Base-by-base conservation (phyloP, 2,329 filamentous ascomycete species). In the Beauveria medogensis region DNA sequence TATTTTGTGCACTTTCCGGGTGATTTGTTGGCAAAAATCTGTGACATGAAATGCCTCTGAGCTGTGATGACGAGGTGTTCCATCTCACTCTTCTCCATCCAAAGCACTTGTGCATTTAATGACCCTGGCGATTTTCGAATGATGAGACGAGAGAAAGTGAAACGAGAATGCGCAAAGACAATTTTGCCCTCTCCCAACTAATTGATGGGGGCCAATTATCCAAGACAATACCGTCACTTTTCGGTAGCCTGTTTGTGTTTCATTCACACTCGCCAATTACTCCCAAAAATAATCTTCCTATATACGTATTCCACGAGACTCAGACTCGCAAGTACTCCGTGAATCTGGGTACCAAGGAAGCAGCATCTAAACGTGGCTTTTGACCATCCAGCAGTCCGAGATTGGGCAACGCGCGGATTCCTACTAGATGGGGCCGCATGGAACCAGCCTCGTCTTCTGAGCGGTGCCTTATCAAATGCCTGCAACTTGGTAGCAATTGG, bases 361-460 rank as follows among this genome's bases (percentile, higher is more conserved):
- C 30, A 30, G 28, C 26, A 52, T 52, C 46, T 53, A 20, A 59
- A 40, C 40, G 56, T 53, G 56, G 47, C 48, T 51, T 18, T 18
- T 37, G 47, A 22, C 46, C 34, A 41, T 9, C 14, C 26, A 41
- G 18, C 6, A 43, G 55, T 41, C 22, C 55, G 55, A 30, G 44
- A 51, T 58, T 58, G 30, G 18, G 18, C 30, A 26, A 41, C n/a
- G 12, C 20, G 12, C 54, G 54, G 54, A 37, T 22, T 46, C 26
- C 18, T 55, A n/a, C 43, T 18, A 46, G 26, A 55, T 47, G 53
- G 53, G 41, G 53, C 26, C 20, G 53, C 3, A 53, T 41, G 51
- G 26, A 55, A 55, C 53, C 53, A 56, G 55, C 55, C 55, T 58
- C 46, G 48, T 24, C 47, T 43, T 44, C 22, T 52, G 24, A 24